phyloP scores from a whole-genome alignment of 345 rosid genomes.

The Boechera retrofracta region DNA sequence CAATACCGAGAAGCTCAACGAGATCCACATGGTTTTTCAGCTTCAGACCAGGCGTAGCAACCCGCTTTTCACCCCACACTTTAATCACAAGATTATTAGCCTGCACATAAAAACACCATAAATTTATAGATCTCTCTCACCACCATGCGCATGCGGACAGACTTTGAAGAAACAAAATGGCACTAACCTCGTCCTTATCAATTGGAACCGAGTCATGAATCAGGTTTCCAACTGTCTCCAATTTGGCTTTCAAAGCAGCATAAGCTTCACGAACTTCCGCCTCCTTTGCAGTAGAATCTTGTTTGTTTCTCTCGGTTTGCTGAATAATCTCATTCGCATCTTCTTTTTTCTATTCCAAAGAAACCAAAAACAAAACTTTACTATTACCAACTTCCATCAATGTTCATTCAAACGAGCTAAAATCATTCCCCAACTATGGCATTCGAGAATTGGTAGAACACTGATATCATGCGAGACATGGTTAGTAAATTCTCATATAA shows the following conservation, averaged over 20 bases:
- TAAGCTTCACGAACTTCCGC: slow-evolving; percentile 73
- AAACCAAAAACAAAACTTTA: background rate
- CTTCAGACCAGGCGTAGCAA: slow-evolving; percentile 51
- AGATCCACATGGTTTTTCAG: slow-evolving; percentile 91
- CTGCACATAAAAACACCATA: slow-evolving; percentile 48
- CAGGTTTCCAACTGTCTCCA: slow-evolving; percentile 78
- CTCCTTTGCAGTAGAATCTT: slow-evolving; percentile 58
- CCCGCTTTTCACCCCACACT: slow-evolving; percentile 65
- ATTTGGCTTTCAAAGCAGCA: slow-evolving; percentile 57
- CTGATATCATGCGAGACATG: background rate
- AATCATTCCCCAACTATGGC: background rate
- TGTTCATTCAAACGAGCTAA: background rate
- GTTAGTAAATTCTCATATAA: background rate
- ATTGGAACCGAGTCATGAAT: slow-evolving; percentile 90
- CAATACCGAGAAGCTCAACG: slow-evolving; percentile 84
- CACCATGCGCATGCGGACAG: background rate
- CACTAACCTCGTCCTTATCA: slow-evolving; percentile 70
- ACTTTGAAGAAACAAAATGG: background rate
- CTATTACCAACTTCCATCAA: background rate
- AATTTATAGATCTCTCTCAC: slow-evolving; percentile 19
- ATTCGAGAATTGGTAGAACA: background rate
- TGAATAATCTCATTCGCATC: slow-evolving; percentile 56
- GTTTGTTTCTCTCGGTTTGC: slow-evolving; percentile 61
- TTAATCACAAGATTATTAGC: slow-evolving; percentile 70
- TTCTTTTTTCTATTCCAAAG: slow-evolving; percentile 45